phyloP scores from a whole-genome alignment of 805 yeast genomes.

The Saccharomycopsis synnaedendra region DNA sequence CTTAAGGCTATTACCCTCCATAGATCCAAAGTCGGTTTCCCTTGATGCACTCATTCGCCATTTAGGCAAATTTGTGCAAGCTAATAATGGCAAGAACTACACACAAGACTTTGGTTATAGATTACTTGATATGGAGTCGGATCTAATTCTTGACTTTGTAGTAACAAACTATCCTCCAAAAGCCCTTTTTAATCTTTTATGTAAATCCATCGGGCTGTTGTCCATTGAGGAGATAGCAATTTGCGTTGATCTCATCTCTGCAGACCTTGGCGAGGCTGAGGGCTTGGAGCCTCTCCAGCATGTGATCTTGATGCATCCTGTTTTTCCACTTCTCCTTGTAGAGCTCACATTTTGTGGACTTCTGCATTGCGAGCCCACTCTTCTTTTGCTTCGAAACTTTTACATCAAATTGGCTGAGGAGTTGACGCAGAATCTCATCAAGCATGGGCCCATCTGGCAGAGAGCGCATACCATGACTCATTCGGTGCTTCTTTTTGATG shows the following conservation, averaged over 20 bases:
- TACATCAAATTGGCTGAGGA: constrained; percentile 9
- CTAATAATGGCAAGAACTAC: constrained; percentile 16
- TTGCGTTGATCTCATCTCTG: neutral
- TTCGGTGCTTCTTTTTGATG: neutral
- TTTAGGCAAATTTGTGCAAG: constrained; percentile 28
- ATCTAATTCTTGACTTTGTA: constrained; percentile 28
- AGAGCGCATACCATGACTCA: constrained; percentile 1
- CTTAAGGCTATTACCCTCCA: constrained; percentile 32
- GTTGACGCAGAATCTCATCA: constrained; percentile 9
- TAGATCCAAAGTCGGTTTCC: constrained; percentile 22
- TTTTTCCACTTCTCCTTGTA: constrained; percentile 3
- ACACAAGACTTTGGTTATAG: constrained; percentile 23
- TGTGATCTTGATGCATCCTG: constrained; percentile 1
- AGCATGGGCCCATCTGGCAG: constrained; percentile 11
- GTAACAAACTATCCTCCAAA: constrained; percentile 22
- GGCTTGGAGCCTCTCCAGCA: neutral
- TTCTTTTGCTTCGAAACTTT: neutral
- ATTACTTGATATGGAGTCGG: constrained; percentile 25
- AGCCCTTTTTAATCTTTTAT: constrained; percentile 9
- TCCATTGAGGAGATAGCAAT: neutral
- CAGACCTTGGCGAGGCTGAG: neutral
- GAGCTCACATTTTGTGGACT: constrained; percentile 7
- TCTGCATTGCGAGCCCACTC: neutral
- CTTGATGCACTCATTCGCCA: constrained; percentile 24
- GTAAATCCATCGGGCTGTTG: neutral